Conservation (phyloP, 176 grass and related monocot genomes). For the Oryza rufipogon region DNA sequence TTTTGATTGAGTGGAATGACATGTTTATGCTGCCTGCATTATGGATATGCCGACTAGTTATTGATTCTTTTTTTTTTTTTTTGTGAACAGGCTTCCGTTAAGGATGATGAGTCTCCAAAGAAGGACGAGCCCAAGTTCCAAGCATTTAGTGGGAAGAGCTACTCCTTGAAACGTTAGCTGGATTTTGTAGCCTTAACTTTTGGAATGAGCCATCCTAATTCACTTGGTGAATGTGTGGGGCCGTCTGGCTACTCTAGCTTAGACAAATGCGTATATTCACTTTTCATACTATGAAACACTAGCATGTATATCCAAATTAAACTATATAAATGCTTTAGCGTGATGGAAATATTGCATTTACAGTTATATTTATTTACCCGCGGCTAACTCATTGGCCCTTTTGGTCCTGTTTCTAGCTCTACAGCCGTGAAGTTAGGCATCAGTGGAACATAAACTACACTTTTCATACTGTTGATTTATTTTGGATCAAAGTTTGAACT, state of each 20-base stretch:
- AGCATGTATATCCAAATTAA: conserved; percentile 29
- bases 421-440: background rate
- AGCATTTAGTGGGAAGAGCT: conserved; percentile 77
- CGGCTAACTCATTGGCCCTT: background rate
- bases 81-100: conserved; percentile 51
- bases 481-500: too few species aligned
- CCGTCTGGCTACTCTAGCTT: conserved; percentile 6
- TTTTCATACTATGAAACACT: conserved; percentile 13
- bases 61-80: conserved; percentile 32
- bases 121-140: conserved; percentile 79
- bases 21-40: conserved; percentile 1
- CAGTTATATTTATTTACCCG: background rate
- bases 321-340: conserved; percentile 33
- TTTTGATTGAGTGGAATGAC: background rate
- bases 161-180: conserved; percentile 70
- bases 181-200: background rate
- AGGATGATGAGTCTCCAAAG: conserved; percentile 52
- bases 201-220: background rate
- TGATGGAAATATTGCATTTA: conserved; percentile 17
- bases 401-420: background rate
- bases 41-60: background rate
- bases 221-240: conserved; percentile 12
- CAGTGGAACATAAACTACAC: background rate
- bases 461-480: too few species aligned
- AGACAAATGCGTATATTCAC: conserved; percentile 30